Evolutionary conservation across 1,284 basidiomycete species (phyloP).

Genomic region (Volvariella volvacea): DNA sequence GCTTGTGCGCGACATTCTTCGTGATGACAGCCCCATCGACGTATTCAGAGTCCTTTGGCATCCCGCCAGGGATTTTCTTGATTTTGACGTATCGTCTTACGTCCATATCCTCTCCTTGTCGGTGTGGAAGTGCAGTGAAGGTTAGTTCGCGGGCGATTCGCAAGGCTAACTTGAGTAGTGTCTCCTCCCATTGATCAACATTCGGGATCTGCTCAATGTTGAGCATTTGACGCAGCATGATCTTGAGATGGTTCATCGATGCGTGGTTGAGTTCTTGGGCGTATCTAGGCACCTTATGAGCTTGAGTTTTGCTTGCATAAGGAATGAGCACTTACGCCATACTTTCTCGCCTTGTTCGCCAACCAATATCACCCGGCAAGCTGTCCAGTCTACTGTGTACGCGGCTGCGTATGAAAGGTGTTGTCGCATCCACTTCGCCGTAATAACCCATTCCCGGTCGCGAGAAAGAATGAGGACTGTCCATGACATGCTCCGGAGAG

Average conservation of each 20-base stretch:
- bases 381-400: slow-evolving; percentile 70
- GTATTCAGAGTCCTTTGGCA: slow-evolving; percentile 90
- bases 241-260: slow-evolving; percentile 81
- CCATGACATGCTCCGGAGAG: slow-evolving; percentile 59
- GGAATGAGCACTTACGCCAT: slow-evolving; percentile 54
- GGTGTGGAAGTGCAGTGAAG: slow-evolving; percentile 66
- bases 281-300: slow-evolving; percentile 38
- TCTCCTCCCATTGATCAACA: slow-evolving; percentile 80
- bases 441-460: slow-evolving; percentile 62
- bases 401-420: slow-evolving; percentile 76
- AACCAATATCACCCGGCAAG: slow-evolving; percentile 58
- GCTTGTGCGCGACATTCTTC: slow-evolving; percentile 96
- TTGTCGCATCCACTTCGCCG: slow-evolving; percentile 58
- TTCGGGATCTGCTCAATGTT: slow-evolving; percentile 71
- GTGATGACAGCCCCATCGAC: slow-evolving; percentile 97
- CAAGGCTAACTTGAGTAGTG: slow-evolving; percentile 73
- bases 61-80: slow-evolving; percentile 96
- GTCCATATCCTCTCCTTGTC: slow-evolving; percentile 89
- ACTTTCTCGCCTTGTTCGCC: slow-evolving; percentile 75
- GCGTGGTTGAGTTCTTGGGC: slow-evolving; percentile 77
- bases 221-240: slow-evolving; percentile 89
- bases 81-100: slow-evolving; percentile 95
- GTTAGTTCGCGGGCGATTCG: slow-evolving; percentile 73
- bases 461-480: slow-evolving; percentile 48
- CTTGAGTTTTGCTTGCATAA: slow-evolving; percentile 1